Evolutionary conservation across 169 alveolate species (phyloP), one percentile per base, ranked within the genome.

Genomic region (Besnoitia besnoiti): DNA sequence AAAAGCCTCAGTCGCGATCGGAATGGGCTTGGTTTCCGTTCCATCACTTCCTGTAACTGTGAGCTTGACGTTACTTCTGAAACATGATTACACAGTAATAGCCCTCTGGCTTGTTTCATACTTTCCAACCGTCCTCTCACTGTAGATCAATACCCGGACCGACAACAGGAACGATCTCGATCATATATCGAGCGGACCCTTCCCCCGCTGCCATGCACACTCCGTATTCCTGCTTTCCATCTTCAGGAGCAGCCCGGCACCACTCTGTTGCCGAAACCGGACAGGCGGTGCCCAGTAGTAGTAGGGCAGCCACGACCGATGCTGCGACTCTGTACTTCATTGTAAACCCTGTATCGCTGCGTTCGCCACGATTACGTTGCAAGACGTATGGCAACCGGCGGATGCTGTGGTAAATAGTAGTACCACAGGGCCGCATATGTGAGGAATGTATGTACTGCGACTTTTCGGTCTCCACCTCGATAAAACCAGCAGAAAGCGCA

Each of bases 191-290:
- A 19, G 98, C 96, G 51, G 96, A 96, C 37, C 97, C 97, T 12
- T 49, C 91, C 19, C 91, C 87, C 55, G 94, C 97, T 51, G 97
- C 97, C 37, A 95, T 91, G 61, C 99, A 97, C 62, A 96, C 97
- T 73, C 97, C 99, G 93, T 95, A 97, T 76, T 96, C 97, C n/a
- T 98, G 96, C 85, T 95, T 96, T 7, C 98, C 96, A 67, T 94
- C 97, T 89, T 94, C 95, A 46, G 98, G 95, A 19, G 96, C 97
- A n/a, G 98, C 99, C 92, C 96, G 96, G 91, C 99, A 97, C 97
- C 97, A 97, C 85, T 97, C 99, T 62, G 80, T 88, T 40, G 87
- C 87, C 40, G 61, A 37, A 73, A 21, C 84, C 16, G 7, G 16
- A 3, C 84, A 35, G n/a, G n/a, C n/a, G 61, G 61, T n/a, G 47